These are phyloP conservation scores for Penicillium fimorum DNA, from an alignment of 495 filamentous ascomycete species.

Conservation along the genomic window DNA sequence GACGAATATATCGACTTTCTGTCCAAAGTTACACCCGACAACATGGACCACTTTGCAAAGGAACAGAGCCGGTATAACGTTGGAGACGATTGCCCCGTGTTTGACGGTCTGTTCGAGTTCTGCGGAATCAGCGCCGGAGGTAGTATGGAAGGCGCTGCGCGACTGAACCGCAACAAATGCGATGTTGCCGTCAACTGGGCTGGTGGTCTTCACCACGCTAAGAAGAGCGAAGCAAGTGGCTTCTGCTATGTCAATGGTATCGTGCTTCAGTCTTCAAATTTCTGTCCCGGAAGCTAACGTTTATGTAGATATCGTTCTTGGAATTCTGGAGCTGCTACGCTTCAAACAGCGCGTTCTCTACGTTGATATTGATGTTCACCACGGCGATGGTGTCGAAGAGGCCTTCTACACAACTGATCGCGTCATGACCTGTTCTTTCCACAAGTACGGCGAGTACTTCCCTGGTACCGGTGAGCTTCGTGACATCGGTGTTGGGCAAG, in stretches of 20 bases:
- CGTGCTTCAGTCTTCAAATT: neutral
- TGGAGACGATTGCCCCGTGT: slow-evolving; percentile 96
- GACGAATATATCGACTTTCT: slow-evolving; percentile 99
- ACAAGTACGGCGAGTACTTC: slow-evolving; percentile 99
- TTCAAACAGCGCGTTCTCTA: slow-evolving; percentile 93
- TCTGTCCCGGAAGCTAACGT: slow-evolving; percentile 4
- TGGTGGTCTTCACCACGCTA: slow-evolving; percentile 94
- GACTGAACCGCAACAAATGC: slow-evolving; percentile 89
- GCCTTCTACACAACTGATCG: slow-evolving; percentile 97
- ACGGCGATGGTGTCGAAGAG: slow-evolving; percentile 96
- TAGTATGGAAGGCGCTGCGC: slow-evolving; percentile 93
- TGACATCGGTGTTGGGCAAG: slow-evolving; percentile 88
- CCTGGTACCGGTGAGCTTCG: slow-evolving; percentile 94
- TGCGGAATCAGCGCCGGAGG: slow-evolving; percentile 97
- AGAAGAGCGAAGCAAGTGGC: slow-evolving; percentile 93
- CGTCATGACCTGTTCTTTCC: slow-evolving; percentile 97
- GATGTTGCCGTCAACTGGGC: slow-evolving; percentile 99
- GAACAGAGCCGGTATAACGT: slow-evolving; percentile 98
- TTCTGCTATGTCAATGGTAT: slow-evolving; percentile 98
- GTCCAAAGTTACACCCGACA: slow-evolving; percentile 93
- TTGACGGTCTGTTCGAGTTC: slow-evolving; percentile 97
- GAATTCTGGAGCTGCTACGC: slow-evolving; percentile 91
- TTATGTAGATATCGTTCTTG: slow-evolving; percentile 83
- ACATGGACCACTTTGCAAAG: slow-evolving; percentile 91
- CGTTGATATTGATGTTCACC: slow-evolving; percentile 98